Base-by-base conservation (phyloP, 176 grass and related monocot genomes). In the Zizania latifolia region DNA sequence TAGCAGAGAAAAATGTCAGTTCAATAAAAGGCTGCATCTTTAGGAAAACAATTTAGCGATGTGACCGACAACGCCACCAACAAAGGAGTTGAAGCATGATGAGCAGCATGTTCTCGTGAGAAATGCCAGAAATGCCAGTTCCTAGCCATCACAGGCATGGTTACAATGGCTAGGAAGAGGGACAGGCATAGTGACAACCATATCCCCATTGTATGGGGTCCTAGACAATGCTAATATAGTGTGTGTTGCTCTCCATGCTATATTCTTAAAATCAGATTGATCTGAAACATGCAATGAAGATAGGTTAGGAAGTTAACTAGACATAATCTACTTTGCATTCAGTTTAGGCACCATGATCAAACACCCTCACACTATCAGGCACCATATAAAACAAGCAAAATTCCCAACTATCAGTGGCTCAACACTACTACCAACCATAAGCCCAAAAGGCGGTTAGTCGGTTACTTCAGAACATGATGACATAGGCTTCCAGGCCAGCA, bases 191-290 rank as follows among this genome's bases (percentile, higher is more conserved):
- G 37, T 33, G 28, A 86, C 84, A 67, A 79, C 89, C 83, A 71
- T 81, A 44, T 71, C 87, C 83, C 12, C 78, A 69, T 48, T 89
- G 62, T 69, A 79, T 13, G 32, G 57, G 76, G 90, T 86, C 63
- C 87, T 87, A 66, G 71, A 93, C 15, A 78, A 70, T 3, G 90
- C 87, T 75, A 93, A 59, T 43, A 93, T 83, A 58, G 83, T 86
- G 68, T 89, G 78, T 35, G 87, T 93, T 12, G 91, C 88, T 58
- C 77, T 73, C 68, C 87, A 74, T 74, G 72, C 68, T 29, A 90
- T 55, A 10, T 70, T 76, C 81, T 82, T 93, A 62, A 85, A 79
- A 71, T 79, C 64, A 56, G 73, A 54, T 67, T 53, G 87, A 37
- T 83, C 86, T 82, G 70, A 67, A 79, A 69, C 41, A 83, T 26